Evolutionary conservation across 2,329 filamentous ascomycete species (phyloP).

Genomic region (Talaromyces sp.): DNA sequence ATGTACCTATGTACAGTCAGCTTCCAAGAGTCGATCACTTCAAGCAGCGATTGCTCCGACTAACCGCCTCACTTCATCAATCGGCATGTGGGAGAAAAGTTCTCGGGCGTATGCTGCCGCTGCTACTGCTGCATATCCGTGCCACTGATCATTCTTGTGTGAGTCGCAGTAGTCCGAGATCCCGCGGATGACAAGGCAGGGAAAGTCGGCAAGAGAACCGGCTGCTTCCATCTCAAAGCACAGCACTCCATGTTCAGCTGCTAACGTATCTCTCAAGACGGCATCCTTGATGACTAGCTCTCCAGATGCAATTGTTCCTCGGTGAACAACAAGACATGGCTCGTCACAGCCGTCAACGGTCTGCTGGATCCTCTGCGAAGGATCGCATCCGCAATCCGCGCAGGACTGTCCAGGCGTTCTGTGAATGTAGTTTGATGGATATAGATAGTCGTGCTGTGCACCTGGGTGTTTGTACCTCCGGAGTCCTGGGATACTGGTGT

Average conservation of each 20-base stretch:
- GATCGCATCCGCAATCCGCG: too few relatives aligned
- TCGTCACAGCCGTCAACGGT: neutral
- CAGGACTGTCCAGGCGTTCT: too few relatives aligned
- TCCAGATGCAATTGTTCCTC: neutral
- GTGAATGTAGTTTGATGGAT: too few relatives aligned
- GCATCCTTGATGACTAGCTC: neutral
- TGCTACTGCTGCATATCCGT: neutral
- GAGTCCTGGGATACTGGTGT: neutral
- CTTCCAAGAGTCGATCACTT: too few relatives aligned
- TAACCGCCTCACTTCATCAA: neutral
- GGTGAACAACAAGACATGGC: neutral
- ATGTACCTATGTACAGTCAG: too few relatives aligned
- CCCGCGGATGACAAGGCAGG: neutral
- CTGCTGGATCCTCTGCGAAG: neutral
- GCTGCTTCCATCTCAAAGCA: neutral
- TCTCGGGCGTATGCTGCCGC: neutral
- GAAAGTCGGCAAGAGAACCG: neutral
- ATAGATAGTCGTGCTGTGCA: too few relatives aligned
- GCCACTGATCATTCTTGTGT: neutral
- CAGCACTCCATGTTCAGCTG: neutral
- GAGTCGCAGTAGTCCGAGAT: neutral
- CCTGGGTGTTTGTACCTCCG: too few relatives aligned
- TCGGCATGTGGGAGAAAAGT: neutral
- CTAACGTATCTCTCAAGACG: neutral
- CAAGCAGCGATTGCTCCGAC: too few relatives aligned